Base-by-base conservation (phyloP, 169 alveolate species). In the Plasmodium fragile region DNA sequence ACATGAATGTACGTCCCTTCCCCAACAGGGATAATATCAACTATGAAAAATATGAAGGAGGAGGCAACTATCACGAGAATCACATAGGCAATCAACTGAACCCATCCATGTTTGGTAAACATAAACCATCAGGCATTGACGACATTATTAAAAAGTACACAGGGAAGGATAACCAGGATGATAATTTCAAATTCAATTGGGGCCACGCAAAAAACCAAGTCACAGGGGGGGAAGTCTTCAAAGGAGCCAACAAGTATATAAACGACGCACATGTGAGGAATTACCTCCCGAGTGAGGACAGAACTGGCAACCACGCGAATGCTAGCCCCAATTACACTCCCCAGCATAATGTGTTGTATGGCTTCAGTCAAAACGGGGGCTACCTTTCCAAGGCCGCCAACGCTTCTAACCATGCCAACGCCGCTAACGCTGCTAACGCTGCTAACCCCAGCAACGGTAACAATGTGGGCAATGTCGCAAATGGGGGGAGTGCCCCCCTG, bases 101-200 rank as follows among this genome's bases (percentile, higher is more conserved):
- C 25, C n/a, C 77, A 22, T 10, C 34, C 0, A 36, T 22, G 4
- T 3, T 11, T 2, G 18, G 30, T 5, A 70, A 70, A 22, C 8
- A 41, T 0, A 73, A 49, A 84, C 30, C 36, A 32, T 25, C 65
- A 25, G 84, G 52, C 11, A 84, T 84, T n/a, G 84, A 73, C 4
- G 79, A 71, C 4, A 84, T 84, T 49, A 84, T 84, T n/a, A 84
- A 73, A 52, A 84, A 84, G 41, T 84, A 84, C 22, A 73, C 55
- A 6, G 53, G 39, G 11, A 84, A 45, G 43, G 92, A 84, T 4
- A 73, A 45, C 16, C 28, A 39, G 25, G 92, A 72, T 2, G 70
- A 84, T 0, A 32, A 84, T 45, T 28, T 22, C 25, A 84, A 73
- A 22, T 45, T 43, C 43, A 22, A n/a, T 11, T 84, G 45, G 55